A percentile compares a stretch with the other conserved stretches of the same genome.
phyloP scores from a whole-genome alignment of 2,329 filamentous ascomycete species.

The Camillea tinctor region DNA sequence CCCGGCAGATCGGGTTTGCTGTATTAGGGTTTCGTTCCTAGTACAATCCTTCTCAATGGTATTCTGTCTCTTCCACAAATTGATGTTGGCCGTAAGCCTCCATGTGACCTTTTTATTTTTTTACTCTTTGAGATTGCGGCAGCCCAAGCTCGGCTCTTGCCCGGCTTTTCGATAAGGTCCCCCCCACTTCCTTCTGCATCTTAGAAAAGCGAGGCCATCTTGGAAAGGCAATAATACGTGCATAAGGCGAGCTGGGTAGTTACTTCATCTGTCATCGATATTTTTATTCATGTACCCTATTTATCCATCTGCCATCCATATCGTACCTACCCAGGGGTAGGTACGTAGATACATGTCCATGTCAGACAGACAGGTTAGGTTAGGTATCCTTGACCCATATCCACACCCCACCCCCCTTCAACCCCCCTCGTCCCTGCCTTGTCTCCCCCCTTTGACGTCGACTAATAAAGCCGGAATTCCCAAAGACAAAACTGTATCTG shows the following conservation, averaged over 20 bases:
- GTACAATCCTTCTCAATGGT: neutral
- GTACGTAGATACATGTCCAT: neutral
- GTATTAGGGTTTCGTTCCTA: neutral
- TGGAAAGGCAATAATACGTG: neutral
- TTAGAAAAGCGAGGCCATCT: neutral
- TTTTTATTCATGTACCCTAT: neutral
- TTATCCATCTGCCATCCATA: neutral
- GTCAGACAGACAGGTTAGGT: neutral
- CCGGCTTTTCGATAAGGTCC: neutral
- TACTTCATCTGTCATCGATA: neutral
- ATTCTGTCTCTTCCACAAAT: neutral
- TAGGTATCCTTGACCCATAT: neutral
- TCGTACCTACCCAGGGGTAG: neutral
- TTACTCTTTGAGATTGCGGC: neutral
- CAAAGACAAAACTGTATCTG: constrained; percentile 6
- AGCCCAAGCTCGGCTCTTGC: neutral
- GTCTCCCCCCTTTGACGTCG: constrained; percentile 13
- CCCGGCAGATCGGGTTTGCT: neutral
- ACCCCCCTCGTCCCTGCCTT: neutral
- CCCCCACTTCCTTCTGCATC: neutral
- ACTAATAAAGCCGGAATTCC: constrained; percentile 18
- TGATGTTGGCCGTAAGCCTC: neutral
- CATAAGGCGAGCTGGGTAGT: neutral
- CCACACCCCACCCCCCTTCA: neutral
- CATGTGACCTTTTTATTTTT: too few relatives aligned